Conservation (phyloP, 116 monocot species). For the Papilionanthe hybrid region DNA sequence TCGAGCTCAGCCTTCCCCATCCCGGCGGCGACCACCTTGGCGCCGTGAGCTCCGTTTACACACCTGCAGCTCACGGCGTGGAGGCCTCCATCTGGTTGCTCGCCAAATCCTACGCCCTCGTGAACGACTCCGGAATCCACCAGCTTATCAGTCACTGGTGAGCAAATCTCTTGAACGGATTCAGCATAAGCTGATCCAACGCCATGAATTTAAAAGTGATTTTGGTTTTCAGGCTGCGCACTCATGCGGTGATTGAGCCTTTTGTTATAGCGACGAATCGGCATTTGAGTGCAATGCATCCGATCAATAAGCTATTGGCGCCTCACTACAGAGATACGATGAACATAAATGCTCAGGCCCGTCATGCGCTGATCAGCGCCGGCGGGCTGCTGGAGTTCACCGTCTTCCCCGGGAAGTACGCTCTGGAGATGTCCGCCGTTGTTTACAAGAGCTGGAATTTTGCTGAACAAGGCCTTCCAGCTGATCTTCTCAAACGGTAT, state of each 20-base stretch:
- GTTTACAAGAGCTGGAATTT: slow-evolving; percentile 58
- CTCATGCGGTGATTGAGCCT: slow-evolving; percentile 1
- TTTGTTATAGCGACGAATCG: slow-evolving; percentile 21
- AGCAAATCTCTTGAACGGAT: neutral
- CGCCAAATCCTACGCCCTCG: slow-evolving; percentile 60
- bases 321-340: slow-evolving; percentile 61
- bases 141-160: slow-evolving; percentile 73
- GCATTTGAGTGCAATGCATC: slow-evolving; percentile 66
- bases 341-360: slow-evolving; percentile 62
- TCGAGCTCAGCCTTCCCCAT: slow-evolving; percentile 37
- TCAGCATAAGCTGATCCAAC: no score
- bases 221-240: neutral
- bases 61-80: slow-evolving; percentile 11
- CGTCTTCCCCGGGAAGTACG: slow-evolving; percentile 33
- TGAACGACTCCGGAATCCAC: slow-evolving; percentile 70
- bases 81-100: slow-evolving; percentile 25
- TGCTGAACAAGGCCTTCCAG: slow-evolving; percentile 7
- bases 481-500: slow-evolving; percentile 1
- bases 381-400: slow-evolving; percentile 46
- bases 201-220: no score
- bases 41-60: slow-evolving; percentile 23
- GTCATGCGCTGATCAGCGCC: slow-evolving; percentile 41
- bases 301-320: slow-evolving; percentile 67
- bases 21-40: slow-evolving; percentile 18
- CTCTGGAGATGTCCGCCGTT: slow-evolving; percentile 44